Evolutionary conservation across 306 rosid species (phyloP).

Genomic region (Betula pendula): DNA sequence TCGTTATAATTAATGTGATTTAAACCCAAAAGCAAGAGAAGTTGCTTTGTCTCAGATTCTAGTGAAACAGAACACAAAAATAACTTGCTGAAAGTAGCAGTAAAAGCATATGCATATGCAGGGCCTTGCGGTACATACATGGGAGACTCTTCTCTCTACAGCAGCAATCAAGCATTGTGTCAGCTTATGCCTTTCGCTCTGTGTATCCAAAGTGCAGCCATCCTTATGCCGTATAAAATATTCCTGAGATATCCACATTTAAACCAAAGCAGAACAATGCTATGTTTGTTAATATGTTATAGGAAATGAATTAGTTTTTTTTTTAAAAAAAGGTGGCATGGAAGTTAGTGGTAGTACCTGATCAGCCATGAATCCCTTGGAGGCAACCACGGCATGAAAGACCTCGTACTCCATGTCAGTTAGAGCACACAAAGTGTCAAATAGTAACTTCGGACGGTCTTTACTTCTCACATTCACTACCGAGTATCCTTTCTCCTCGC

Average conservation of each 20-base stretch:
- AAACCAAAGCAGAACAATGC: too few relatives aligned
- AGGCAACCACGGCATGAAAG: constrained; percentile 81
- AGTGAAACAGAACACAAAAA: neutral
- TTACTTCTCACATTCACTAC: constrained; percentile 58
- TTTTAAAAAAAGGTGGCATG: too few relatives aligned
- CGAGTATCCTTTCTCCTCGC: constrained; percentile 72
- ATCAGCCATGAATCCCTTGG: constrained; percentile 61
- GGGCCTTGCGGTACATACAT: constrained; percentile 40
- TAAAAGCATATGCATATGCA: neutral
- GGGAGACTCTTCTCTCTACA: constrained; percentile 78
- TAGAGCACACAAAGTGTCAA: constrained; percentile 80
- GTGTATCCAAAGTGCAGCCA: constrained; percentile 36
- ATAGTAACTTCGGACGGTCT: constrained; percentile 77
- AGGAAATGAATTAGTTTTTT: too few relatives aligned
- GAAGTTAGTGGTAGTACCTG: too few relatives aligned
- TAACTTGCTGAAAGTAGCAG: neutral
- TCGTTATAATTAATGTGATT: neutral
- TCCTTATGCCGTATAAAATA: constrained; percentile 63
- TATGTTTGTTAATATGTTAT: too few relatives aligned
- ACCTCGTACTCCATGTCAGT: constrained; percentile 75
- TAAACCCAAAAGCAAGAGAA: neutral
- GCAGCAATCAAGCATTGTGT: constrained; percentile 69
- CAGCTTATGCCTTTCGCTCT: constrained; percentile 59
- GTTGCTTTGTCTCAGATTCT: neutral
- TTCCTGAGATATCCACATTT: constrained; percentile 50